phyloP scores from a whole-genome alignment of 2,329 filamentous ascomycete genomes.

The Hypoxylon rubiginosum region DNA sequence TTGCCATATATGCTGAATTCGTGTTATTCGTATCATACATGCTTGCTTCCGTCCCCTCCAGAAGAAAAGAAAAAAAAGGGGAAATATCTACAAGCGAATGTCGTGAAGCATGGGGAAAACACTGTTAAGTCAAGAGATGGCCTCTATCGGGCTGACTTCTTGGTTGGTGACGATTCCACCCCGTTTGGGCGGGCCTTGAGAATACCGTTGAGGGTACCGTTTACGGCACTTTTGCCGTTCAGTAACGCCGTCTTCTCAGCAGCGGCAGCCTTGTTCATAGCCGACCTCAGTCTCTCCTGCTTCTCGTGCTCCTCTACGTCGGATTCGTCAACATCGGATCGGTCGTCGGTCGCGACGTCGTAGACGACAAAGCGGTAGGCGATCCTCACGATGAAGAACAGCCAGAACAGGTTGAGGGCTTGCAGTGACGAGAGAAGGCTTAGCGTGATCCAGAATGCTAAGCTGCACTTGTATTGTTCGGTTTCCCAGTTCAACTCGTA shows the following conservation, averaged over 20 bases:
- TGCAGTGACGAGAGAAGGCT: conserved; percentile 76
- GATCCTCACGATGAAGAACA: conserved; percentile 82
- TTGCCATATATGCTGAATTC: conserved; percentile 36
- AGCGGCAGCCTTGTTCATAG: conserved; percentile 37
- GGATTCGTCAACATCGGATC: conserved; percentile 77
- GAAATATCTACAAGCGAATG: conserved; percentile 38
- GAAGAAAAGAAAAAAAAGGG: conserved; percentile 13
- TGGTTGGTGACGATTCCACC: conserved; percentile 35
- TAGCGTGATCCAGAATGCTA: conserved; percentile 77
- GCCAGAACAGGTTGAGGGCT: conserved; percentile 84
- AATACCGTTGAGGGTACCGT: conserved; percentile 45
- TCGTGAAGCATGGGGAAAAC: conserved; percentile 23
- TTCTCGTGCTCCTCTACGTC: conserved; percentile 62
- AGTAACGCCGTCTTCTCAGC: conserved; percentile 39
- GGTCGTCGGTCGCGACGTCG: conserved; percentile 75
- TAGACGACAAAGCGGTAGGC: conserved; percentile 77
- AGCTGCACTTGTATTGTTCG: conserved; percentile 81
- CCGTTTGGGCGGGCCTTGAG: conserved; percentile 43
- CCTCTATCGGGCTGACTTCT: conserved; percentile 44
- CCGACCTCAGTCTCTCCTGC: conserved; percentile 32
- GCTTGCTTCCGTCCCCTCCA: conserved; percentile 8
- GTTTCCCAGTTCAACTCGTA: conserved; percentile 82
- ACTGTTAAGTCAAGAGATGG: neutral
- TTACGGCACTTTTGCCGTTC: conserved; percentile 50
- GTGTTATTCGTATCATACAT: conserved; percentile 34